Conservation (phyloP, 768 basidiomycete genomes). For the Mycena amicta region DNA sequence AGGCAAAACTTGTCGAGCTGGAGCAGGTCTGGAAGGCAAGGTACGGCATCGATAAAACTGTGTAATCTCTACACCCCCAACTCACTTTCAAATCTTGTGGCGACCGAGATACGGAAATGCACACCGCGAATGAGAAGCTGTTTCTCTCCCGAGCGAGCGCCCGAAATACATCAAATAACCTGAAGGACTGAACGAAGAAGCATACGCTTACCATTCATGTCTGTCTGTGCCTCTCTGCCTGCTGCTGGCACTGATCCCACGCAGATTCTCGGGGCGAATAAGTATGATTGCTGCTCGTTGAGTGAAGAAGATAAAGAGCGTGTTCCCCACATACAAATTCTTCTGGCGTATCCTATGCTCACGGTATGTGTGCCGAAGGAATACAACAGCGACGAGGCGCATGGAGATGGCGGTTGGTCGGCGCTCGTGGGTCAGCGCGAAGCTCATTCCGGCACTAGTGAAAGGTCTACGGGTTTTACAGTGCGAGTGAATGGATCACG, state of each 20-base stretch:
- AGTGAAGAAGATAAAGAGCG: conserved; percentile 6
- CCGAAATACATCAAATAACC: too few species aligned
- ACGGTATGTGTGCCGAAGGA: too few species aligned
- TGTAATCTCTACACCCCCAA: too few species aligned
- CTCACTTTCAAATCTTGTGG: too few species aligned
- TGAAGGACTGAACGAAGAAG: conserved; percentile 34
- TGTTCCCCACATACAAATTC: too few species aligned
- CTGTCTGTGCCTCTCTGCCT: conserved; percentile 5
- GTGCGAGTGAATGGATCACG: conserved; percentile 38
- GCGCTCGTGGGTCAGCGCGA: conserved; percentile 24
- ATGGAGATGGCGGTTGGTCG: conserved; percentile 16
- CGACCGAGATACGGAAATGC: too few species aligned
- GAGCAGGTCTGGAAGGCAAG: too few species aligned
- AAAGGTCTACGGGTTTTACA: conserved; percentile 36
- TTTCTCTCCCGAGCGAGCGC: too few species aligned
- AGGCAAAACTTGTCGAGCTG: too few species aligned
- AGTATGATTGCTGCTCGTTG: conserved; percentile 8
- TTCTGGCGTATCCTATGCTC: too few species aligned
- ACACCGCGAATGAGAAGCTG: too few species aligned
- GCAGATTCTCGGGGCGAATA: conserved; percentile 28
- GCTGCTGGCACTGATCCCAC: not conserved
- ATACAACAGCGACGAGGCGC: conserved; percentile 22
- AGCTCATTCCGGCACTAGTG: conserved; percentile 23
- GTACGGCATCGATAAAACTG: too few species aligned
- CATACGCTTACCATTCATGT: conserved; percentile 36